Conservation (phyloP, 352 stramenopile genomes). For the Pythium scleroteichum region DNA sequence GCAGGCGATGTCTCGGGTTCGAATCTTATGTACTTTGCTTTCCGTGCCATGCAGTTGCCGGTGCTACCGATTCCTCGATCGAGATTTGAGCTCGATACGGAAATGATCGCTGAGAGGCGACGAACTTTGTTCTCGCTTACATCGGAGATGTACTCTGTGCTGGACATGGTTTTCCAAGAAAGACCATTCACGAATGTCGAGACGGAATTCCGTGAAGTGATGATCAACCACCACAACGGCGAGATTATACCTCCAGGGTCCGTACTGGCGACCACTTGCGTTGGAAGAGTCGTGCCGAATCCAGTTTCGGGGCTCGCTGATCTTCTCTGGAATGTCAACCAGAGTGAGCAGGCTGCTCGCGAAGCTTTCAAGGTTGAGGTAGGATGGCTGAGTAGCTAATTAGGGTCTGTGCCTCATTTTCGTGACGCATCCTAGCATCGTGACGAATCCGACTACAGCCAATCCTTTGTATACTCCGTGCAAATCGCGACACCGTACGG, state of each 20-base stretch:
- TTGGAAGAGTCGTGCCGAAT: background rate
- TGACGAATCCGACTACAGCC: background rate
- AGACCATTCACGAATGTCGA: background rate
- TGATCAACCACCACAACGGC: background rate
- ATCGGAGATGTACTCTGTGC: background rate
- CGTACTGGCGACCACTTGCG: background rate
- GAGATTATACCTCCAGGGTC: background rate
- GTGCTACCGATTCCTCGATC: background rate
- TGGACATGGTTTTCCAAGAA: background rate
- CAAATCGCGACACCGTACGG: constrained; percentile 7
- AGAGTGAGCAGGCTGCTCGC: constrained; percentile 5
- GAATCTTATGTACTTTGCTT: too few relatives aligned
- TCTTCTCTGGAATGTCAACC: constrained; percentile 14
- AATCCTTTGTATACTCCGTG: constrained; percentile 8
- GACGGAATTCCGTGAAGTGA: constrained; percentile 4
- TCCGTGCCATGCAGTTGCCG: too few relatives aligned
- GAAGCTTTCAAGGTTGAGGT: constrained; percentile 9
- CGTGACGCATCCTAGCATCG: constrained; percentile 1
- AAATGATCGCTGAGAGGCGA: constrained; percentile 1
- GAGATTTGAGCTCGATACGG: background rate
- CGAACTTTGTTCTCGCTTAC: background rate
- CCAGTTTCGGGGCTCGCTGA: background rate
- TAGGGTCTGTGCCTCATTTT: background rate
- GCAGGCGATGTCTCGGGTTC: too few relatives aligned
- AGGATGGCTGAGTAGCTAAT: background rate